Conservation (phyloP, 345 rosid species). For the Pistacia atlantica region DNA sequence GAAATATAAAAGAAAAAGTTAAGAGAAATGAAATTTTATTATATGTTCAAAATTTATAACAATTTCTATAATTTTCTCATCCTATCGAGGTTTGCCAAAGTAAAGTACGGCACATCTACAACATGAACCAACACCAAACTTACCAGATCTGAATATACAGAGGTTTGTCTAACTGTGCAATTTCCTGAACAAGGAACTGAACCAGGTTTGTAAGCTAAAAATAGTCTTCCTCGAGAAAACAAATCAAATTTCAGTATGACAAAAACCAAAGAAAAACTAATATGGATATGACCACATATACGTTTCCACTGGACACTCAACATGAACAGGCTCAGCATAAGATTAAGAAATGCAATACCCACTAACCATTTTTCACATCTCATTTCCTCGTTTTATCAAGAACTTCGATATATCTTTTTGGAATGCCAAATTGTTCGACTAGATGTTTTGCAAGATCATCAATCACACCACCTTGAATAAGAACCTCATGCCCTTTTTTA, state of each 20-base stretch:
- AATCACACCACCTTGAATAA: slow-evolving; percentile 94
- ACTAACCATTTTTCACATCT: slow-evolving; percentile 25
- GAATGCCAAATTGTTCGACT: slow-evolving; percentile 81
- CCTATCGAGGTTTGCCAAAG: too few species aligned
- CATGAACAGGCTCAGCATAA: neutral
- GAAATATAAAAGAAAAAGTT: too few species aligned
- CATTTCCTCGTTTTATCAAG: slow-evolving; percentile 89
- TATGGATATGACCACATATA: neutral
- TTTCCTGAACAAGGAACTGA: too few species aligned
- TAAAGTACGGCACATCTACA: too few species aligned
- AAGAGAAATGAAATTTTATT: too few species aligned
- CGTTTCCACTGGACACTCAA: neutral
- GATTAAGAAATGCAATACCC: neutral
- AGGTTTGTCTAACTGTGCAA: too few species aligned
- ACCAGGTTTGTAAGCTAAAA: too few species aligned
- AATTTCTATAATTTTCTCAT: too few species aligned
- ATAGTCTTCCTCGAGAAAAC: neutral
- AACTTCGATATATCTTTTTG: slow-evolving; percentile 86
- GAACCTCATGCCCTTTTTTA: slow-evolving; percentile 85
- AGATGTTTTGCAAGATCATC: slow-evolving; percentile 81
- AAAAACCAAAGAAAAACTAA: neutral
- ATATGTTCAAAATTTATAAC: too few species aligned
- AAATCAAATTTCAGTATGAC: neutral
- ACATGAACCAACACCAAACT: too few species aligned
- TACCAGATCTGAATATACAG: too few species aligned